phyloP scores from a whole-genome alignment of 2,329 filamentous ascomycete species.

The Pestalotiopsis sp. region DNA sequence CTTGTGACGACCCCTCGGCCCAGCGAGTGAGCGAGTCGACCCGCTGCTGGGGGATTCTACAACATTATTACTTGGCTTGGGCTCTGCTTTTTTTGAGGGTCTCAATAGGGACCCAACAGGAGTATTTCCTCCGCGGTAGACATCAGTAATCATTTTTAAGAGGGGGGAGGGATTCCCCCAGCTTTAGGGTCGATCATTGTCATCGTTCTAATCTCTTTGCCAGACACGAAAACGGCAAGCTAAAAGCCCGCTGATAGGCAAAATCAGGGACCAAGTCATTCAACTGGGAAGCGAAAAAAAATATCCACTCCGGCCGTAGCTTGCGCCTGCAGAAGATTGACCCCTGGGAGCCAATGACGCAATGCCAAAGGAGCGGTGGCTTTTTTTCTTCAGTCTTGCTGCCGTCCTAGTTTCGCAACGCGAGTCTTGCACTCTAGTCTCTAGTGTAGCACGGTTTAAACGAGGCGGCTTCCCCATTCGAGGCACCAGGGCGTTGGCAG shows the following conservation, averaged over 20 bases:
- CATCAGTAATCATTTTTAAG: background rate
- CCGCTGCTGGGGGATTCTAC: background rate
- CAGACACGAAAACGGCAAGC: background rate
- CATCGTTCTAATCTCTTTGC: background rate
- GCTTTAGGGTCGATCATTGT: background rate
- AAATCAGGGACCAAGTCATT: background rate
- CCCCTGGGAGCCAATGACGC: background rate
- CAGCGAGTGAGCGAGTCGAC: background rate
- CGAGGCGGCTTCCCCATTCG: background rate
- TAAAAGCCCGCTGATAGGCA: background rate
- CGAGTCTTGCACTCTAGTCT: background rate
- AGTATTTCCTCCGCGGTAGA: background rate
- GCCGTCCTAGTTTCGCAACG: background rate
- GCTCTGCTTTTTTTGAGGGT: background rate
- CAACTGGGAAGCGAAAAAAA: background rate
- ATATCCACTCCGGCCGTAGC: background rate
- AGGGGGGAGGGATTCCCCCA: background rate
- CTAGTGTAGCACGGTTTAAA: background rate
- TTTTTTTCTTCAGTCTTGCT: background rate
- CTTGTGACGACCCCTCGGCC: conserved; percentile 8
- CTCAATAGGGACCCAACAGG: background rate
- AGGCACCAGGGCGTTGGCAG: background rate
- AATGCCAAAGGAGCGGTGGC: background rate
- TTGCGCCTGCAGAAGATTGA: background rate
- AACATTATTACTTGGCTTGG: too few relatives aligned